These are phyloP conservation scores for Penicillium fuscoglaucum DNA, from an alignment of 2,329 filamentous ascomycete genomes.

Conservation along the genomic window DNA sequence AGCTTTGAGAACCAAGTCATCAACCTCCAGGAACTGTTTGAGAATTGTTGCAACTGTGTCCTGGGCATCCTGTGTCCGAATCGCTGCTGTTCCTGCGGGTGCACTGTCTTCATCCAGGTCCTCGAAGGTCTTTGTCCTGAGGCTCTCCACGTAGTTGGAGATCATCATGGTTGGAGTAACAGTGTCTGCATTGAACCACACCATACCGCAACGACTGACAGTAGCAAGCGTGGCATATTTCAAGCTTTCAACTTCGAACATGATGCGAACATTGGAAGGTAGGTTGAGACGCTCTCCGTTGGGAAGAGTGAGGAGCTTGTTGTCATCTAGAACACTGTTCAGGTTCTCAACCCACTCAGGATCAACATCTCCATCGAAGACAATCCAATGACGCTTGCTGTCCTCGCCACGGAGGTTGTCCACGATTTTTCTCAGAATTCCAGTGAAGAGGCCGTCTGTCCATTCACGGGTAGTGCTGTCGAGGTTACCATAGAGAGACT, in stretches of 20 bases:
- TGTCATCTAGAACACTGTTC: conserved; percentile 99
- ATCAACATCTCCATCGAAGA: conserved; percentile 98
- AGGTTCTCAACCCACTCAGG: conserved; percentile 99
- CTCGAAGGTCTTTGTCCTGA: conserved; percentile 83
- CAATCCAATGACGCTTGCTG: conserved; percentile 96
- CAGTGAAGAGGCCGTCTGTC: conserved; percentile 98
- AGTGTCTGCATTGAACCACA: conserved; percentile 99
- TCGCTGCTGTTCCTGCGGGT: conserved; percentile 70
- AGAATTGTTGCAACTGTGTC: conserved; percentile 76
- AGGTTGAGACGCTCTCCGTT: conserved; percentile 97
- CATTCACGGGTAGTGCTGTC: conserved; percentile 97
- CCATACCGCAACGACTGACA: conserved; percentile 99
- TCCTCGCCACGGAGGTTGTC: conserved; percentile 98
- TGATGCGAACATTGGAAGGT: conserved; percentile 92
- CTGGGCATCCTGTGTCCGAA: conserved; percentile 78
- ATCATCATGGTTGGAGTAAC: conserved; percentile 93
- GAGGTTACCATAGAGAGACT: conserved; percentile 90
- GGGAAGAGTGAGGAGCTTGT: conserved; percentile 93
- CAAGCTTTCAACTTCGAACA: conserved; percentile 98
- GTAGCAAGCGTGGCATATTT: conserved; percentile 97
- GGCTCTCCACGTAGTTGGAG: conserved; percentile 79
- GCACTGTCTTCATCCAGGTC: conserved; percentile 92
- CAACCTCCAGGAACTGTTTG: conserved; percentile 70
- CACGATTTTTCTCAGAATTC: conserved; percentile 95
- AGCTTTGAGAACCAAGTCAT: conserved; percentile 77